phyloP scores from a whole-genome alignment of 305 asterid genomes.

The Fraxinus angustifolia region DNA sequence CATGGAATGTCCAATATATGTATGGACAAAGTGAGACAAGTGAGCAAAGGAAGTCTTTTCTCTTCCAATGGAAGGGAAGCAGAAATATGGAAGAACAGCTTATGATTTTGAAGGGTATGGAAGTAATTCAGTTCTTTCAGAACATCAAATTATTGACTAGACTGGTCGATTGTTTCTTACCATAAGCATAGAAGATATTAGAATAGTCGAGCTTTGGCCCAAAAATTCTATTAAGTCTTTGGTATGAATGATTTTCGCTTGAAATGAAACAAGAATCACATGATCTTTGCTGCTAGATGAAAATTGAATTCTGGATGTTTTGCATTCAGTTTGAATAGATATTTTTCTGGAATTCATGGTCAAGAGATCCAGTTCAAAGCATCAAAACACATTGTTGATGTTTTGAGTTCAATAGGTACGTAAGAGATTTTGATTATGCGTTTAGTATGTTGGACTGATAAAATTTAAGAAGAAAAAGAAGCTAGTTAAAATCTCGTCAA shows the following conservation, averaged over 20 bases:
- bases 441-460: too few species aligned
- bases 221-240: conserved; percentile 17
- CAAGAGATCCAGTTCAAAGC: too few species aligned
- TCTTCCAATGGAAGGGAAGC: conserved; percentile 27
- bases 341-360: too few species aligned
- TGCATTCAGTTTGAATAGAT: too few species aligned
- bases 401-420: not conserved
- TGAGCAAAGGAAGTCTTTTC: conserved; percentile 13
- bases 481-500: not conserved
- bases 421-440: not conserved
- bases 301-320: too few species aligned
- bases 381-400: not conserved
- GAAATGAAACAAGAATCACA: too few species aligned
- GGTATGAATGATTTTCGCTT: not conserved
- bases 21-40: conserved; percentile 10
- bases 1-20: not conserved
- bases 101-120: conserved; percentile 27
- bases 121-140: conserved; percentile 16
- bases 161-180: conserved; percentile 23
- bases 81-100: not conserved
- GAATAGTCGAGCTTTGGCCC: conserved; percentile 25
- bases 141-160: conserved; percentile 26
- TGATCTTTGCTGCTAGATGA: too few species aligned
- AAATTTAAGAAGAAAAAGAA: not conserved
- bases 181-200: conserved; percentile 12